Percentiles rank a stretch among this genome's conserved stretches.
Conservation (phyloP, 129 eudicot genomes). For the Pittosporum tobira region DNA sequence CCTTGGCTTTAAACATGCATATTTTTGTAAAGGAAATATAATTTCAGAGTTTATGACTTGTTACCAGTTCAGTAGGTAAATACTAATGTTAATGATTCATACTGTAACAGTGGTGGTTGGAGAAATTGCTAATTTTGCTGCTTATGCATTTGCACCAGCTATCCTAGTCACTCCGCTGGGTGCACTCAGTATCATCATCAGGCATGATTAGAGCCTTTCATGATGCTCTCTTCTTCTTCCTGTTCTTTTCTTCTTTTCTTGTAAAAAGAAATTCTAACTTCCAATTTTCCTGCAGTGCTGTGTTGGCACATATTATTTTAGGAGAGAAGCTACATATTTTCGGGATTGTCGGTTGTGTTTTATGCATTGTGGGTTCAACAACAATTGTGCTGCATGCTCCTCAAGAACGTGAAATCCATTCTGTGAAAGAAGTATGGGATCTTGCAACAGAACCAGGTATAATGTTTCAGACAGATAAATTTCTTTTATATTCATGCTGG, state of each 20-base stretch:
- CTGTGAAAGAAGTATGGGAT: conserved; percentile 41
- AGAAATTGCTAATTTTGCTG: conserved; percentile 93
- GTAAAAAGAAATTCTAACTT: background rate
- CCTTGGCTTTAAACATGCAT: no score
- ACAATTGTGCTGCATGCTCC: conserved; percentile 51
- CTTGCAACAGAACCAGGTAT: conserved; percentile 46
- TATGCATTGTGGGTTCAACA: conserved; percentile 84
- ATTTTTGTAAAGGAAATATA: no score
- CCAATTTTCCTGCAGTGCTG: conserved; percentile 58
- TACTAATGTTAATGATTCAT: conserved; percentile 9
- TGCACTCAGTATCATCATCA: conserved; percentile 90
- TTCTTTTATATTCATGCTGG: background rate
- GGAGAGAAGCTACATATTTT: conserved; percentile 77
- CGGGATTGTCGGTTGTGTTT: conserved; percentile 79
- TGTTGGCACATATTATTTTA: conserved; percentile 78
- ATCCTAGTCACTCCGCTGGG: conserved; percentile 93
- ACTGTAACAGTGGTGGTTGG: conserved; percentile 79
- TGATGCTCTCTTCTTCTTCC: conserved; percentile 22
- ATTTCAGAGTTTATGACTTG: background rate
- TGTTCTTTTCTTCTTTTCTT: conserved; percentile 15
- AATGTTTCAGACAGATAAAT: background rate
- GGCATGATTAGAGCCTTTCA: conserved; percentile 28
- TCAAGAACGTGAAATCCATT: conserved; percentile 38
- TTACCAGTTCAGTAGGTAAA: background rate
- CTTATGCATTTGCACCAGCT: conserved; percentile 96